These are phyloP conservation scores for Nemania sp. DNA, from an alignment of 2,329 filamentous ascomycete genomes.

Conservation along the genomic window DNA sequence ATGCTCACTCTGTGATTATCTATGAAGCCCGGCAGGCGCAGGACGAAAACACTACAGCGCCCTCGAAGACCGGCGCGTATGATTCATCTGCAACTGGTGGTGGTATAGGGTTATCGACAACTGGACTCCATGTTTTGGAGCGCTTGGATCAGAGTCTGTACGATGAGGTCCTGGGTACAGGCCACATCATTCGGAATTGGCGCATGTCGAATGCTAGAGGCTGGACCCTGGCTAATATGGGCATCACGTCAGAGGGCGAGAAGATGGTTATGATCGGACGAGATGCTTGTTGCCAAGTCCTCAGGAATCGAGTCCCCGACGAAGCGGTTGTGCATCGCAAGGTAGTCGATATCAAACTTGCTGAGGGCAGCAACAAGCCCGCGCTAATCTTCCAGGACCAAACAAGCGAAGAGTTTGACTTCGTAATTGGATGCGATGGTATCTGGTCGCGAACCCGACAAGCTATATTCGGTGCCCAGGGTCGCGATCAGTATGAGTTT, in stretches of 20 bases:
- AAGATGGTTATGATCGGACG: constrained; percentile 24
- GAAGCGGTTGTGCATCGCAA: constrained; percentile 17
- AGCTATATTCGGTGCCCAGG: constrained; percentile 19
- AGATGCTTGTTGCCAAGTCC: constrained; percentile 20
- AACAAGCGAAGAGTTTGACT: constrained; percentile 12
- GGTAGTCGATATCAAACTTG: constrained; percentile 19
- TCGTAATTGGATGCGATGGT: constrained; percentile 24
- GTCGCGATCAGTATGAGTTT: constrained; percentile 19
- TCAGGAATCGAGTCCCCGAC: constrained; percentile 15
- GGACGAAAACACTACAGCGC: background rate
- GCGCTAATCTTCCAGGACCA: constrained; percentile 21
- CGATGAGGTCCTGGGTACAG: constrained; percentile 13
- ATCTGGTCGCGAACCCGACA: constrained; percentile 21
- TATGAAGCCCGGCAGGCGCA: constrained; percentile 20
- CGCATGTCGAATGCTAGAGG: constrained; percentile 23
- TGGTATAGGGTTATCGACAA: constrained; percentile 18
- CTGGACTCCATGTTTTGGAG: constrained; percentile 16
- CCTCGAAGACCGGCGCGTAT: constrained; percentile 11
- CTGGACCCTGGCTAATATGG: constrained; percentile 11
- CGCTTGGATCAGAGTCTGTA: constrained; percentile 12
- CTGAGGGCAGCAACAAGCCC: constrained; percentile 17
- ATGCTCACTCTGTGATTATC: constrained; percentile 10
- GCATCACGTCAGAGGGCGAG: constrained; percentile 9
- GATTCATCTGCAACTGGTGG: constrained; percentile 23
- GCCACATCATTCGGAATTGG: constrained; percentile 22